phyloP scores from a whole-genome alignment of 1,284 basidiomycete genomes.

The Waitea zeae region DNA sequence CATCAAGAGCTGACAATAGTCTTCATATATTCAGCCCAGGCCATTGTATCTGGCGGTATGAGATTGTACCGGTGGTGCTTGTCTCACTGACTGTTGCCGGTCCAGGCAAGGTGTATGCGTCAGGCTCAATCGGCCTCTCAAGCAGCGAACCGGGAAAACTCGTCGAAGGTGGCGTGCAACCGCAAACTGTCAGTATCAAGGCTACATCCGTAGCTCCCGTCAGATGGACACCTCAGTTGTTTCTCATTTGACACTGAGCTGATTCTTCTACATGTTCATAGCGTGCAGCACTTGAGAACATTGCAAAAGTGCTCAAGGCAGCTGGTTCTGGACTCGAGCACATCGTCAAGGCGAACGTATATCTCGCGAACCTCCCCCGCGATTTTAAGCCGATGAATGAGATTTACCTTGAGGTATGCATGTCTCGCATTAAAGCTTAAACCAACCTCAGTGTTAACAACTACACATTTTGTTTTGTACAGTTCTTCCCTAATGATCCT shows the following conservation, averaged over 20 bases:
- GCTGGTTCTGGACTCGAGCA: slow-evolving; percentile 39
- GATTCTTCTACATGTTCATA: slow-evolving; percentile 9
- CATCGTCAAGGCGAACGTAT: slow-evolving; percentile 46
- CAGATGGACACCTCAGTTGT: too few species aligned
- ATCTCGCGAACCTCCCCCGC: slow-evolving; percentile 29
- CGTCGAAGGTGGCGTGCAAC: slow-evolving; percentile 32
- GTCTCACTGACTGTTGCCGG: too few species aligned
- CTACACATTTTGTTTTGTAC: too few species aligned
- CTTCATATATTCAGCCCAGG: slow-evolving; percentile 28
- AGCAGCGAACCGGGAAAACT: too few species aligned
- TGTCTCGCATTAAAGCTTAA: neutral
- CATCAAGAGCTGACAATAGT: slow-evolving; percentile 17
- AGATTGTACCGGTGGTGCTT: slow-evolving; percentile 30
- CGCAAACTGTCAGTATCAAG: slow-evolving; percentile 27
- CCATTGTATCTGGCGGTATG: slow-evolving; percentile 45
- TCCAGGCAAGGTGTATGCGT: too few species aligned
- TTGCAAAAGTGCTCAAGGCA: slow-evolving; percentile 36
- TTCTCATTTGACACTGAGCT: neutral
- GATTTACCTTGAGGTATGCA: slow-evolving; percentile 27
- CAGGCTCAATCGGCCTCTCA: too few species aligned
- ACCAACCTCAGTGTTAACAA: neutral
- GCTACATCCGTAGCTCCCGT: too few species aligned
- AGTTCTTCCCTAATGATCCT: slow-evolving; percentile 32
- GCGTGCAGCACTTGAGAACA: slow-evolving; percentile 39
- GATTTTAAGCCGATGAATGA: slow-evolving; percentile 39